Conservation (phyloP, 306 rosid genomes). For the Arachis stenosperma region DNA sequence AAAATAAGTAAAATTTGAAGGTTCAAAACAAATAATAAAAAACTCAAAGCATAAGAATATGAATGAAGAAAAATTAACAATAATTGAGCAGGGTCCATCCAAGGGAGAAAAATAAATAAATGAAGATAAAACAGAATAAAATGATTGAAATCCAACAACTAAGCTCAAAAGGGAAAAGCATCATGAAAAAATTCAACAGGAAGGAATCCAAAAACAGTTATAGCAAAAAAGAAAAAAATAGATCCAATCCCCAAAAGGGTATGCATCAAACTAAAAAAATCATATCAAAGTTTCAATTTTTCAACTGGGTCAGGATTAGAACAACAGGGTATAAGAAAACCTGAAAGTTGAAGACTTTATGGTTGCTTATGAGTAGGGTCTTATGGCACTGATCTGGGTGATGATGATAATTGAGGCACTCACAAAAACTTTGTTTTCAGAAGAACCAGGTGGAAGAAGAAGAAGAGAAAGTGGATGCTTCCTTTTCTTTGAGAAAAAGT, state of each 20-base stretch:
- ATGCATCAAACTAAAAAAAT: conserved; percentile 36
- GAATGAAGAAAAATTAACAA: conserved; percentile 10
- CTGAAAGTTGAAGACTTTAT: not conserved
- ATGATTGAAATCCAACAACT: conserved; percentile 23
- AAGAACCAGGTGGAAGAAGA: conserved; percentile 44
- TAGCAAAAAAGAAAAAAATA: conserved; percentile 10
- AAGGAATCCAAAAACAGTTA: conserved; percentile 36
- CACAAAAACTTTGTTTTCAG: conserved; percentile 36
- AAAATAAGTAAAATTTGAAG: conserved; percentile 5
- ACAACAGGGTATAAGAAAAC: conserved; percentile 6
- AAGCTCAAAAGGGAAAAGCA: conserved; percentile 20
- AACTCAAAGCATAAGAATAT: conserved; percentile 10
- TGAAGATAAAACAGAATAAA: conserved; percentile 1
- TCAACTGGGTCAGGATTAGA: conserved; percentile 1
- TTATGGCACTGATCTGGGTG: conserved; percentile 53
- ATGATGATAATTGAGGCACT: conserved; percentile 29
- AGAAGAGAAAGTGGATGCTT: conserved; percentile 43
- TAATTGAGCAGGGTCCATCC: conserved; percentile 21
- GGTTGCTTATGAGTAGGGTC: conserved; percentile 41
- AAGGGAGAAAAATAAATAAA: not conserved
- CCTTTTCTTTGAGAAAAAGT: not conserved
- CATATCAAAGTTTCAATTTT: conserved; percentile 31
- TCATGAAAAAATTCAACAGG: conserved; percentile 30
- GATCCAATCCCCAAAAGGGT: conserved; percentile 47
- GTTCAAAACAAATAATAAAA: not conserved